Base-by-base conservation (phyloP, 208 protist species). In the Phytomonas francai region DNA sequence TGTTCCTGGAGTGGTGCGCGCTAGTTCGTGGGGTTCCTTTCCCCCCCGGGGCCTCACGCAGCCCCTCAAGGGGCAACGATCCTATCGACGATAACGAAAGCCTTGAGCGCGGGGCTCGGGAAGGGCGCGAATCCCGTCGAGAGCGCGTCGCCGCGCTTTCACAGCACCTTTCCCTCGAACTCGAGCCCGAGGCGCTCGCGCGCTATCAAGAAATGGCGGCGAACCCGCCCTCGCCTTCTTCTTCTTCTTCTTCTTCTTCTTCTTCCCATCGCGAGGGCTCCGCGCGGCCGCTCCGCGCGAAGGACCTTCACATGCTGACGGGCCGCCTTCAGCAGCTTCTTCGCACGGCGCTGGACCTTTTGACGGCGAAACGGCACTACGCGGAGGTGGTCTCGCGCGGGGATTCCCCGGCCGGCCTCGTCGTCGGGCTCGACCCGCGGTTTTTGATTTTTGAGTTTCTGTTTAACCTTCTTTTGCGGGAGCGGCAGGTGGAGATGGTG, bases 381-480 rank as follows among this genome's bases (percentile, higher is more conserved):
- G 72, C 75, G 7, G 60, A 68, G 16, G 9, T 70, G n/a, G 60
- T 57, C 49, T 14, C 60, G 25, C 30, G 33, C 7, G 8, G 25
- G 30, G 30, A 16, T 19, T 25, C 62, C 25, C 36, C 59, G 2
- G 32, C 28, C 16, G 63, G 30, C 22, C 5, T 28, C 22, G 4
- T 57, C 5, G 66, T 70, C 27, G 33, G 9, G 27, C 85, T 94
- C 33, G 94, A 97, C 75, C 93, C 93, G 0, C 90, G 93, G 22
- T 97, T 97, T 68, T 78, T 97, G 29, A 51, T 97, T 27, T 96
- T 97, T 66, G 95, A 97, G 80, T 97, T 97, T 71, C 85, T 95
- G 25, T 96, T 93, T 75, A 92, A 95, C 75, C 90, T 98, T 62
- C 66, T 97, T 36, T 86, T 98, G 39, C 92, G 95, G n/a, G 71